A percentile compares a stretch with the other conserved stretches of the same genome.
These are phyloP conservation scores for Podospora comata DNA, from an alignment of 495 filamentous ascomycete species.

Conservation along the genomic window DNA sequence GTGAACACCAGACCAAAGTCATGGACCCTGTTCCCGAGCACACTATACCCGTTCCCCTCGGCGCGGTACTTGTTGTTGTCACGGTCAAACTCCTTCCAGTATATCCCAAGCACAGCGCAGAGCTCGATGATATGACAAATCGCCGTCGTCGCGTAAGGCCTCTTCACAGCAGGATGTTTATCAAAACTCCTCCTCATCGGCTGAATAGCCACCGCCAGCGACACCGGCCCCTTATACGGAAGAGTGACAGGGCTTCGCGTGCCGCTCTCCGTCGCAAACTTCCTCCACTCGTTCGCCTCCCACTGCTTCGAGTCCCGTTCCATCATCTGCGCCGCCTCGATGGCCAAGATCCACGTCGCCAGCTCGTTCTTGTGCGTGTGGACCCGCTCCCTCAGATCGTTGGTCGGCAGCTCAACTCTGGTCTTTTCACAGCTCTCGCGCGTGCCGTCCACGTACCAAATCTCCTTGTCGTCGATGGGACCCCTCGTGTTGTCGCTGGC, in stretches of 20 bases:
- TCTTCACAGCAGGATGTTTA: slow-evolving; percentile 38
- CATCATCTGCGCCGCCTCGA: slow-evolving; percentile 34
- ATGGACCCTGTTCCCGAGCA: slow-evolving; percentile 35
- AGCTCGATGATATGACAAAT: slow-evolving; percentile 38
- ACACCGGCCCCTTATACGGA: slow-evolving; percentile 2
- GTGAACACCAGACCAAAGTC: slow-evolving; percentile 42
- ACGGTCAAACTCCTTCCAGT: slow-evolving; percentile 39
- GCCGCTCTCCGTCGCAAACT: slow-evolving; percentile 5
- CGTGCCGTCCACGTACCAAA: slow-evolving; percentile 38
- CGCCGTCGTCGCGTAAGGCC: slow-evolving; percentile 39
- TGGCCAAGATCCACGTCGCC: slow-evolving; percentile 38
- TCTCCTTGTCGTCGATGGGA: slow-evolving; percentile 28
- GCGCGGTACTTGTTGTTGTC: slow-evolving; percentile 33
- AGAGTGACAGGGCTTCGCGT: slow-evolving; percentile 15
- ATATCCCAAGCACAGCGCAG: slow-evolving; percentile 35
- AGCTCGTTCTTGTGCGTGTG: slow-evolving; percentile 41
- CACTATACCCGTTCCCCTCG: slow-evolving; percentile 41
- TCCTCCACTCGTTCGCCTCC: slow-evolving; percentile 26
- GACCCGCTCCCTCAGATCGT: slow-evolving; percentile 21
- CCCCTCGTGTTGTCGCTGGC: slow-evolving; percentile 33
- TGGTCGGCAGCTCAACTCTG: slow-evolving; percentile 16
- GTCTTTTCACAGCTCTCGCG: slow-evolving; percentile 35
- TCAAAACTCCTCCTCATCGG: slow-evolving; percentile 43
- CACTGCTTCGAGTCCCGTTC: slow-evolving; percentile 38
- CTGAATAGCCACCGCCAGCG: slow-evolving; percentile 39